Evolutionary conservation across 1,284 basidiomycete species (phyloP).

Genomic region (Tetrapyrgos nigripes): DNA sequence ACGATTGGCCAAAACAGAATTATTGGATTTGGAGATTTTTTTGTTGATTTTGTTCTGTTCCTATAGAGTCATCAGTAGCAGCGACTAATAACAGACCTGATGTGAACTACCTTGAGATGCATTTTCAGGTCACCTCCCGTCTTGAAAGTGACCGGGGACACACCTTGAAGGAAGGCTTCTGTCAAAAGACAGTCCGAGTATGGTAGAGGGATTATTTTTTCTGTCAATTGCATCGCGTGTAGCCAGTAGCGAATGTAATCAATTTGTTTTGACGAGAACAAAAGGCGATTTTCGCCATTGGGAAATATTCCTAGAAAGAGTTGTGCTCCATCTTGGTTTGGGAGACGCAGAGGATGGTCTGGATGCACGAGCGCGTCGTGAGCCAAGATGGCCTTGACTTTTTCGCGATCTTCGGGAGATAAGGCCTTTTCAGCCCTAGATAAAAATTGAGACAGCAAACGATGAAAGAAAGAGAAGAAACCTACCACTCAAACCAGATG

Average conservation of each 20-base stretch:
- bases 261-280: constrained; percentile 84
- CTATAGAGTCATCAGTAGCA: constrained; percentile 39
- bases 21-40: constrained; percentile 66
- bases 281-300: constrained; percentile 71
- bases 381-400: constrained; percentile 74
- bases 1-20: constrained; percentile 57
- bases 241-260: constrained; percentile 89
- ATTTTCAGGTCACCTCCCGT: constrained; percentile 59
- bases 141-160: constrained; percentile 63
- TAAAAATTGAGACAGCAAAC: neutral
- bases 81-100: neutral
- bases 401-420: constrained; percentile 55
- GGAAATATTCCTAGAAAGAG: constrained; percentile 74
- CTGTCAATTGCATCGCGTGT: constrained; percentile 73
- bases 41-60: constrained; percentile 81
- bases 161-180: constrained; percentile 53
- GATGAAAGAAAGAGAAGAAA: neutral
- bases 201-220: constrained; percentile 68
- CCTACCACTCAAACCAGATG: constrained; percentile 60
- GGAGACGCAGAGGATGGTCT: constrained; percentile 74
- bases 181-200: constrained; percentile 75
- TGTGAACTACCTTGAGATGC: constrained; percentile 62
- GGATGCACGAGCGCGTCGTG: constrained; percentile 69
- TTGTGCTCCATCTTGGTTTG: constrained; percentile 67
- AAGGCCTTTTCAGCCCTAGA: constrained; percentile 35